Percentiles rank a stretch among this genome's conserved stretches.
Evolutionary conservation across 805 yeast species (phyloP).

Genomic region (Lipomyces kockii): DNA sequence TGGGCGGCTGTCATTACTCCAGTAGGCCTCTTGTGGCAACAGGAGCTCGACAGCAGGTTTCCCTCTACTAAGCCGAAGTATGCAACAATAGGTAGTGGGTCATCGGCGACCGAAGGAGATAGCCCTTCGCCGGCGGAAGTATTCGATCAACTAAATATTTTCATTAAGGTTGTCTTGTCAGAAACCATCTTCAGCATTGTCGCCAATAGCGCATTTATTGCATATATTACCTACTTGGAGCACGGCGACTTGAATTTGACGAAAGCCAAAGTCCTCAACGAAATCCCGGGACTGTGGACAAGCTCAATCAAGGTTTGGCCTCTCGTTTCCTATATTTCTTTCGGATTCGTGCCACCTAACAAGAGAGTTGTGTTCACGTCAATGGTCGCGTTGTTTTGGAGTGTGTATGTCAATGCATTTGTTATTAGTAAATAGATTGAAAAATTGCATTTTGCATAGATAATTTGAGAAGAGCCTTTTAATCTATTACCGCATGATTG

Average conservation of each 20-base stretch:
- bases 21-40: conserved; percentile 20
- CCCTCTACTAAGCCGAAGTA: conserved; percentile 8
- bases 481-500: too few species aligned
- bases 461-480: too few species aligned
- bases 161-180: conserved; percentile 14
- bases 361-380: conserved; percentile 21
- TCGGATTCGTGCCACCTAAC: conserved; percentile 19
- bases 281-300: conserved; percentile 9
- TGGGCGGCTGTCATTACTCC: conserved; percentile 29
- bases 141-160: conserved; percentile 13
- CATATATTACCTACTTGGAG: background rate
- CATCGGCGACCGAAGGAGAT: background rate
- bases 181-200: conserved; percentile 16
- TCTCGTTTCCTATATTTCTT: conserved; percentile 15
- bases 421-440: background rate
- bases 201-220: conserved; percentile 10
- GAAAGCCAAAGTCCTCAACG: background rate
- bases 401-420: conserved; percentile 7
- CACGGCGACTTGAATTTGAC: background rate
- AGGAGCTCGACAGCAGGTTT: conserved; percentile 11
- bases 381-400: conserved; percentile 12
- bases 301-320: conserved; percentile 25
- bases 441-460: too few species aligned
- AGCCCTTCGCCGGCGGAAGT: too few species aligned
- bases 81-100: background rate